These are phyloP conservation scores for Cryphonectria radicalis DNA, from an alignment of 2,329 filamentous ascomycete species.

Conservation along the genomic window DNA sequence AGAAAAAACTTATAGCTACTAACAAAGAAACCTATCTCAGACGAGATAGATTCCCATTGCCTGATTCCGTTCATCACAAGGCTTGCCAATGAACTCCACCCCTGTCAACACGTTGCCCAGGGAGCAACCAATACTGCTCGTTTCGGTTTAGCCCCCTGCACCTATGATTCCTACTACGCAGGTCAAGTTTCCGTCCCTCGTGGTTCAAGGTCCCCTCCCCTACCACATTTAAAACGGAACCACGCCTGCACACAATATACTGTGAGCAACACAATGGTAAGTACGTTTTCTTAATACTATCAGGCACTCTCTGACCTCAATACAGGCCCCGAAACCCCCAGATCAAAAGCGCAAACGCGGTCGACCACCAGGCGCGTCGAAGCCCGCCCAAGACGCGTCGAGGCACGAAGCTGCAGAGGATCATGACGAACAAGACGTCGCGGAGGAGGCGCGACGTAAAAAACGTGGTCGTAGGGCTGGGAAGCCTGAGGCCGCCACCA, in stretches of 20 bases:
- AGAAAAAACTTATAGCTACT: background rate
- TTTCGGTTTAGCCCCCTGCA: constrained; percentile 24
- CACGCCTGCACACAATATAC: background rate
- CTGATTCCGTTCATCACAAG: background rate
- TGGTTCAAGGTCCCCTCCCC: background rate
- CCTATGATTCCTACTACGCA: background rate
- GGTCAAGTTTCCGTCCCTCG: background rate
- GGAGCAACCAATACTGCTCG: constrained; percentile 20
- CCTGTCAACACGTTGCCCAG: constrained; percentile 25
- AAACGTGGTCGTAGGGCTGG: constrained; percentile 30
- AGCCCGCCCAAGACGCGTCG: constrained; percentile 33
- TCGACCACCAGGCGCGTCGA: constrained; percentile 35
- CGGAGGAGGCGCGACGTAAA: constrained; percentile 26
- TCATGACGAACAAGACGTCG: constrained; percentile 22
- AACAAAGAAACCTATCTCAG: background rate
- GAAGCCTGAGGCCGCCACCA: background rate
- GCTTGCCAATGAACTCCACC: constrained; percentile 11
- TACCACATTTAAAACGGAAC: background rate
- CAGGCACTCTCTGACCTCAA: background rate
- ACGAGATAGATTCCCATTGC: background rate
- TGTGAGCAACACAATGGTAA: constrained; percentile 32
- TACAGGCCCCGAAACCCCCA: constrained; percentile 34
- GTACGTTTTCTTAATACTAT: background rate
- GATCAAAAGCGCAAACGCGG: constrained; percentile 44
- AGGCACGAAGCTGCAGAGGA: constrained; percentile 18